Conservation (phyloP, 192 early-diverging fungal species). For the Entomortierella chlamydospora region DNA sequence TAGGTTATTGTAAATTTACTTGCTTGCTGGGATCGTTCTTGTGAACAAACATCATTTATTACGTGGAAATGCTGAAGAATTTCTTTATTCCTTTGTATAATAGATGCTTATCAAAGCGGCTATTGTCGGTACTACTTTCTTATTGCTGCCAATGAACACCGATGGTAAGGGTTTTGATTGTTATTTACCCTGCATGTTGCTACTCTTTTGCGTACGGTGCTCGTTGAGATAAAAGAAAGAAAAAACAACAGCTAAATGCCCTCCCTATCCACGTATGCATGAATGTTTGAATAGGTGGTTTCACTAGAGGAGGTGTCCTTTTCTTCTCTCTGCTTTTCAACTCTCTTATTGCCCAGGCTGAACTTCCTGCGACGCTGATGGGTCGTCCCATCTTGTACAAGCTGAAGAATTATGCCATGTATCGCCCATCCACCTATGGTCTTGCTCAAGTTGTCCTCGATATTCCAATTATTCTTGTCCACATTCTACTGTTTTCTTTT, state of each 20-base stretch:
- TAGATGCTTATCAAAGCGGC: conserved; percentile 66
- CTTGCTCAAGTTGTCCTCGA: conserved; percentile 66
- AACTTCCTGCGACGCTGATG: conserved; percentile 74
- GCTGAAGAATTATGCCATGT: conserved; percentile 59
- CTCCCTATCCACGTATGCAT: too few relatives aligned
- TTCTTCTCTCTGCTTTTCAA: conserved; percentile 72
- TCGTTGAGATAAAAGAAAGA: too few relatives aligned
- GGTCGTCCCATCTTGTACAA: conserved; percentile 83
- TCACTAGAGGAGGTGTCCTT: conserved; percentile 82
- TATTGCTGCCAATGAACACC: conserved; percentile 63
- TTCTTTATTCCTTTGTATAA: conserved; percentile 23
- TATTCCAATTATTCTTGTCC: conserved; percentile 60
- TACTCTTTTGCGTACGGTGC: neutral
- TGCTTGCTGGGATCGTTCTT: too few relatives aligned
- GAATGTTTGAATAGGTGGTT: too few relatives aligned
- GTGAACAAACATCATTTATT: too few relatives aligned
- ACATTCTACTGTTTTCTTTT: conserved; percentile 67
- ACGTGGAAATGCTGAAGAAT: too few relatives aligned
- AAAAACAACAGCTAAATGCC: too few relatives aligned
- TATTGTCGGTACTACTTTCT: conserved; percentile 80
- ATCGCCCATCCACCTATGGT: conserved; percentile 68
- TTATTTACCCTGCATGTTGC: conserved; percentile 62
- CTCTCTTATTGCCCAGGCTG: conserved; percentile 69
- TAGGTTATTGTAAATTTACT: conserved; percentile 45
- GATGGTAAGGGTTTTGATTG: conserved; percentile 64